Conservation (phyloP, 2,329 filamentous ascomycete species). For the Botrytis hyacinthi region DNA sequence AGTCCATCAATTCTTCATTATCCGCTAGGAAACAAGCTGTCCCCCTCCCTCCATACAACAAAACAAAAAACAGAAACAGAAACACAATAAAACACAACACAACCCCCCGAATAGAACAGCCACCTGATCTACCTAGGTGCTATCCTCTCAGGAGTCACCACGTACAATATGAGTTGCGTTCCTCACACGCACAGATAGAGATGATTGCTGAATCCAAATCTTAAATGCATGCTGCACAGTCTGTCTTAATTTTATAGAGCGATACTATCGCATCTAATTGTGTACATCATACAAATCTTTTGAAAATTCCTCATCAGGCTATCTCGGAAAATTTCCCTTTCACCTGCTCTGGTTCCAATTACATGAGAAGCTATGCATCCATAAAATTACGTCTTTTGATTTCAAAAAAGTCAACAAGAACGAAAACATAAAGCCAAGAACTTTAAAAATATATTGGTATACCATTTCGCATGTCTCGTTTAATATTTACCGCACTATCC, state of each 20-base stretch:
- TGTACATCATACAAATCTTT: neutral
- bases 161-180: neutral
- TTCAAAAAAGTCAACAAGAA: neutral
- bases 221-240: neutral
- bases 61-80: neutral
- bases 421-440: neutral
- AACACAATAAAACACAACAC: neutral
- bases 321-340: neutral
- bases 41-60: neutral
- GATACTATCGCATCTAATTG: neutral
- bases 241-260: neutral
- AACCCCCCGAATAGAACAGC: neutral
- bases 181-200: neutral
- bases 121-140: neutral
- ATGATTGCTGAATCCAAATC: neutral
- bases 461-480: conserved; percentile 6
- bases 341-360: neutral
- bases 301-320: neutral
- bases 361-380: neutral
- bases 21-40: neutral
- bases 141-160: neutral
- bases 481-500: neutral
- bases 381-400: too few species aligned
- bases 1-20: too few species aligned
- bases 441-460: neutral